These are phyloP conservation scores for Hypoxylon sp. DNA, from an alignment of 2,329 filamentous ascomycete species.

Conservation along the genomic window DNA sequence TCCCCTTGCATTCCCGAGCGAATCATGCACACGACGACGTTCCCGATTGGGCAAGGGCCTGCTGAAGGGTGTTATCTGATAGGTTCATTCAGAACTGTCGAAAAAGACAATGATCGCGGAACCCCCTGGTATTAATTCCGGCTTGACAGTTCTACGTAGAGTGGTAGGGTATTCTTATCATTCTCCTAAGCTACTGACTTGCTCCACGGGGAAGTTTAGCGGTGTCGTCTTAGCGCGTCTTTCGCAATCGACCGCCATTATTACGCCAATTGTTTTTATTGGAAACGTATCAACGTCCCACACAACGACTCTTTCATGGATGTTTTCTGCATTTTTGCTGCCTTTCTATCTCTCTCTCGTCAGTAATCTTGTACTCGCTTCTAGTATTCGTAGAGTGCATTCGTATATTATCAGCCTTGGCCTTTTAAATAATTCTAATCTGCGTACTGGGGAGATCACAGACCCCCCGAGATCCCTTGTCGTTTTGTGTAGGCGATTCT, in stretches of 20 bases:
- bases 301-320: not conserved
- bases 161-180: constrained; percentile 39
- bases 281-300: not conserved
- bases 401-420: not conserved
- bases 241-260: constrained; percentile 43
- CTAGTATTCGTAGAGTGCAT: not conserved
- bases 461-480: constrained; percentile 18
- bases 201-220: constrained; percentile 39
- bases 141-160: constrained; percentile 17
- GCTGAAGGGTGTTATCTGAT: constrained; percentile 10
- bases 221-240: constrained; percentile 36
- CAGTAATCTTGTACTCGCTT: not conserved
- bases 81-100: too few relatives aligned
- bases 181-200: not conserved
- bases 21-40: constrained; percentile 35
- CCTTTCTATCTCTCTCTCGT: not conserved
- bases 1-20: constrained; percentile 36
- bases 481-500: constrained; percentile 9
- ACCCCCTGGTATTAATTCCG: constrained; percentile 6
- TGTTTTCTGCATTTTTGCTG: too few relatives aligned
- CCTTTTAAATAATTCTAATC: not conserved
- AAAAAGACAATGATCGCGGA: not conserved
- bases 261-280: constrained; percentile 36
- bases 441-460: not conserved
- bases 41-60: constrained; percentile 33